A percentile compares a stretch with the other conserved stretches of the same genome.
Conservation (phyloP, 140 eudicot species). For the Ambrosia hybrid region DNA sequence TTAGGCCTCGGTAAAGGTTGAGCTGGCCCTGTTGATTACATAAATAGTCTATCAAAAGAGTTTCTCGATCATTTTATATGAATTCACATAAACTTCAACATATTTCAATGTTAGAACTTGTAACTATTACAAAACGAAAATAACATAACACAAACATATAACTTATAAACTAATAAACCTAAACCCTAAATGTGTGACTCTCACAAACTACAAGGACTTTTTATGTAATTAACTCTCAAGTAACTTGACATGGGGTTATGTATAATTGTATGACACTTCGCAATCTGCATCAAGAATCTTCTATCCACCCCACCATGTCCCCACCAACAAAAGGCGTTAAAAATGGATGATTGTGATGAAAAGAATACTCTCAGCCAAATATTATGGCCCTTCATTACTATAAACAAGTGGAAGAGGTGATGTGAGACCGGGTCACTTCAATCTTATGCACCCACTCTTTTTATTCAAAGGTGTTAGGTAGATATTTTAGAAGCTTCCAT, state of each 20-base stretch:
- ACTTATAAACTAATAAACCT: too few relatives aligned
- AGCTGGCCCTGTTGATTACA: too few relatives aligned
- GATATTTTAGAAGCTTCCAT: conserved; percentile 25
- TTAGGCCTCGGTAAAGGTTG: too few relatives aligned
- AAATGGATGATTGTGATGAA: conserved; percentile 28
- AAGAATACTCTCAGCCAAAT: conserved; percentile 15
- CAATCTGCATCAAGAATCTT: conserved; percentile 19
- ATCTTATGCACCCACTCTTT: conserved; percentile 1
- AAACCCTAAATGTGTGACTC: too few relatives aligned
- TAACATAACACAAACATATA: too few relatives aligned
- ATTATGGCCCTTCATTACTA: conserved; percentile 10
- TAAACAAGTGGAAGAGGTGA: conserved; percentile 27
- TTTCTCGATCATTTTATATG: too few relatives aligned
- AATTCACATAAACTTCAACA: too few relatives aligned
- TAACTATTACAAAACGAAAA: too few relatives aligned
- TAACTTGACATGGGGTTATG: neutral
- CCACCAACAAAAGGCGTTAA: neutral
- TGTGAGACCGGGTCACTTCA: neutral
- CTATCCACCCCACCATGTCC: neutral
- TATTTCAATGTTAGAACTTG: too few relatives aligned
- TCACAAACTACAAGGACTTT: too few relatives aligned
- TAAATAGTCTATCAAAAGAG: too few relatives aligned
- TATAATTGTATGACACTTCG: neutral
- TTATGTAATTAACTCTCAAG: too few relatives aligned
- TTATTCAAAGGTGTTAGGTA: conserved; percentile 28